Base-by-base conservation (phyloP, 345 rosid species). In the Arabis hirsuta region DNA sequence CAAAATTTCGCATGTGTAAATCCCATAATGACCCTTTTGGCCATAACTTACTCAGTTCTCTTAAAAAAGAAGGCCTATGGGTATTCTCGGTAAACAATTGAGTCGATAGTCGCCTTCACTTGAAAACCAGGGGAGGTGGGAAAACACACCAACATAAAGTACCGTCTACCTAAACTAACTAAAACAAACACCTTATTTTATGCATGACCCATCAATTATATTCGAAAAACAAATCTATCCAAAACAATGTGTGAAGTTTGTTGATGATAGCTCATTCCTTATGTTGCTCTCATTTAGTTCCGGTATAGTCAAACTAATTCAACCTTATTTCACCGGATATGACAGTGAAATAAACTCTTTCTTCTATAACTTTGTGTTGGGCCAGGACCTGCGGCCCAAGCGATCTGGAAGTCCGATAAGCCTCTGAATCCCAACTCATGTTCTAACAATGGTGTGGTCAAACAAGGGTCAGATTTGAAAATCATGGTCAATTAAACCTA, bases 131-230 rank as follows among this genome's bases (percentile, higher is more conserved):
- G 64, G 64, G 29, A 76, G 48, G 26, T 59, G 32, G 59, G 9
- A 29, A 62, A 55, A 14, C 48, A 55, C 54, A 51, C 54, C 53
- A 22, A 62, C 43, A 24, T 7, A 41, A 66, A 31, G 41, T 42
- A 66, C 53, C 41, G 20, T 39, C 20, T 60, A 13, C 4, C 7
- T 8, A 12, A 10, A 48, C 31, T 39, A 58, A 41, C 36, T 11
- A 29, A 61, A 53, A 64, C 32, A 19, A 22, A 24, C 42, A 42
- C 55, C 34, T 67, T 67, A 14, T 36, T 52, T 24, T 50, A 3
- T 67, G 62, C 67, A 19, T 66, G 73, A 42, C 61, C 72, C 55
- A 74, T 73, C 50, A 34, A 26, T 20, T 44, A 43, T 65, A 48
- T 55, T 39, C 44, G 26, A 55, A 16, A 51, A 46, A 62, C 43